Percentiles rank a stretch among this genome's conserved stretches.
Conservation (phyloP, 352 stramenopile species). For the Globisporangium recalcitrans region DNA sequence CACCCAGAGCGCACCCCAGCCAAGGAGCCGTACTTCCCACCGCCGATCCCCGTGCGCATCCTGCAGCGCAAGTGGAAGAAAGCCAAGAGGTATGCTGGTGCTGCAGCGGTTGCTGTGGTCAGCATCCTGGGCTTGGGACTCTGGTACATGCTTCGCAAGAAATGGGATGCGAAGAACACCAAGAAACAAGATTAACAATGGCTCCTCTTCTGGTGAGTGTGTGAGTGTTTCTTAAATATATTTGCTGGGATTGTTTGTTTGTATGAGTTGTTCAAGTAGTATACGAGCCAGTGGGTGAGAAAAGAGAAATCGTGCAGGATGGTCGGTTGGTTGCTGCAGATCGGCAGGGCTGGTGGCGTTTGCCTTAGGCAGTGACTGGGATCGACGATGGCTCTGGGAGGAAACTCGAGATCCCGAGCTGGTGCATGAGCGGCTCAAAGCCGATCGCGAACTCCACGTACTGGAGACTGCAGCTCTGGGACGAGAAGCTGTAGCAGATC, state of each 20-base stretch:
- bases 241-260: constrained; percentile 1
- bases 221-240: neutral
- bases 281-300: neutral
- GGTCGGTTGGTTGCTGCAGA: neutral
- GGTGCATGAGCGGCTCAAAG: constrained; percentile 79
- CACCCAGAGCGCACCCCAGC: constrained; percentile 58
- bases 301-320: neutral
- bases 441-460: constrained; percentile 87
- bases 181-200: constrained; percentile 6
- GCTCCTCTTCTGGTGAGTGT: neutral
- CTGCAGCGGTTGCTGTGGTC: neutral
- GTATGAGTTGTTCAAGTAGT: neutral
- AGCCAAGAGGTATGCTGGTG: constrained; percentile 17
- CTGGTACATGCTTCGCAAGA: neutral
- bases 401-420: constrained; percentile 56
- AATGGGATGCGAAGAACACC: neutral
- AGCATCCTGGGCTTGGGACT: neutral
- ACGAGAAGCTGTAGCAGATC: constrained; percentile 81
- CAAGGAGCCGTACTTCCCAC: constrained; percentile 52
- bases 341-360: neutral
- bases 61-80: constrained; percentile 62
- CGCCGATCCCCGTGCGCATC: constrained; percentile 48
- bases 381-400: constrained; percentile 21
- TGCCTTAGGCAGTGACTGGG: neutral
- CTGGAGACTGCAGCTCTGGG: constrained; percentile 35